Evolutionary conservation across 2,329 filamentous ascomycete species (phyloP), one percentile per base, ranked within the genome.

Genomic region (Dendryphion nanum): DNA sequence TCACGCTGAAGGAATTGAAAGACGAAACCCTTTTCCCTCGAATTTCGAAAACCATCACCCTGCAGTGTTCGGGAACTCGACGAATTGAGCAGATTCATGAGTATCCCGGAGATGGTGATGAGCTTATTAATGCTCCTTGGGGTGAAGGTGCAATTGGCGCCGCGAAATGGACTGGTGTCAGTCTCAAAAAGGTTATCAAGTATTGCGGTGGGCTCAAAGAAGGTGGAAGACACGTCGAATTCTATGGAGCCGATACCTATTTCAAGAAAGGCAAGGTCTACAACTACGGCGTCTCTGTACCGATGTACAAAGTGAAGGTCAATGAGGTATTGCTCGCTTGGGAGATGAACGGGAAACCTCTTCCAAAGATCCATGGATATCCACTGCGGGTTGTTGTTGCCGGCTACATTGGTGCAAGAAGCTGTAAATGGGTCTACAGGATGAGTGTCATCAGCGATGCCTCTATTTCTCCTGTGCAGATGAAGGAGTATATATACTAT

Each of bases 161-260:
- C 0, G 81, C 83, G 0, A 63, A 67, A 4, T 86, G 79, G 57
- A 76, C 73, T 0, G 83, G 83, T 2, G 74, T 86, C 6, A 79
- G 74, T 18, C 67, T 86, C 13, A 85, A 86, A 55, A 84, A 82
- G 48, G 70, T 87, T 2, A 81, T 87, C 60, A 85, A 86, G 48
- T 67, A 79, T 41, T 87, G 83, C 42, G 84, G 83, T n/a, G 83
- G 83, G 0, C 63, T 85, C 2, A 57, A 67, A 18, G 63, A 71
- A 1, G 66, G 69, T 2, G 80, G 71, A 0, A 76, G 79, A 41
- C 81, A 88, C 45, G 59, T 87, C 8, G 83, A 87, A 48, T 75
- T 88, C 33, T 81, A 78, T 40, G 83, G 83, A 0, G 82, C 80
- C 1, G 85, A n/a, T 41, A 85, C 82, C 0, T 87, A 88, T 53